These are phyloP conservation scores for Rhypophila decipiens DNA, from an alignment of 495 filamentous ascomycete genomes.

Conservation along the genomic window DNA sequence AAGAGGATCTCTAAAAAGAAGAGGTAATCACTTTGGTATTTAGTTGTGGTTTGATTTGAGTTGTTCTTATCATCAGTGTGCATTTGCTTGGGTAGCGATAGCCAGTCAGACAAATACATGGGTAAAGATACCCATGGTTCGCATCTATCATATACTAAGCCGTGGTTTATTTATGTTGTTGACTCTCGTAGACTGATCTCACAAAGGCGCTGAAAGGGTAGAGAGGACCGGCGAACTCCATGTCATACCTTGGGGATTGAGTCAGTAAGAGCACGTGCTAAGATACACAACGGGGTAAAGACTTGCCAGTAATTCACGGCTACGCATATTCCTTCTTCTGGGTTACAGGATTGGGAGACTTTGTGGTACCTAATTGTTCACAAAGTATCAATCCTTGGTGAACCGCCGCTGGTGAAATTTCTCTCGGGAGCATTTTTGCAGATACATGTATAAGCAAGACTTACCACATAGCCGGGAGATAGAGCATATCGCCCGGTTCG, in stretches of 20 bases:
- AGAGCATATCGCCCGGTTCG: slow-evolving; percentile 70
- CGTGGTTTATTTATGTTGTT: slow-evolving; percentile 1
- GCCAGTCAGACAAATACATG: too few relatives aligned
- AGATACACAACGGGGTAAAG: not conserved
- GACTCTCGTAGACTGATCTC: slow-evolving; percentile 27
- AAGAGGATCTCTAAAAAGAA: slow-evolving; percentile 58
- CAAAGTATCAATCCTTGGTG: not conserved
- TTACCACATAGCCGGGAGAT: slow-evolving; percentile 69
- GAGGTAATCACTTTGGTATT: slow-evolving; percentile 4
- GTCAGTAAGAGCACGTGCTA: not conserved
- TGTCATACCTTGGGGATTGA: slow-evolving; percentile 32
- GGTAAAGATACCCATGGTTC: too few relatives aligned
- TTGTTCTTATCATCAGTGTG: too few relatives aligned
- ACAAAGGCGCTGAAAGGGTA: slow-evolving; percentile 52
- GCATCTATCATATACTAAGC: too few relatives aligned
- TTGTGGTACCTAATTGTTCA: slow-evolving; percentile 46
- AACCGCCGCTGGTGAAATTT: not conserved
- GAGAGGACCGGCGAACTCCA: slow-evolving; percentile 57
- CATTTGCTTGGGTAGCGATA: too few relatives aligned
- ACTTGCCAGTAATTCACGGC: slow-evolving; percentile 74
- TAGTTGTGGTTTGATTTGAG: not conserved
- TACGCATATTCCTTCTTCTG: slow-evolving; percentile 55
- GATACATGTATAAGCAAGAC: slow-evolving; percentile 11
- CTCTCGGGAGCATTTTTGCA: not conserved
- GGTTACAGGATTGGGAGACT: slow-evolving; percentile 57